A percentile compares a stretch with the other conserved stretches of the same genome.
Conservation (phyloP, 2,329 filamentous ascomycete species). For the Aspergillus oerlinghausenensis region DNA sequence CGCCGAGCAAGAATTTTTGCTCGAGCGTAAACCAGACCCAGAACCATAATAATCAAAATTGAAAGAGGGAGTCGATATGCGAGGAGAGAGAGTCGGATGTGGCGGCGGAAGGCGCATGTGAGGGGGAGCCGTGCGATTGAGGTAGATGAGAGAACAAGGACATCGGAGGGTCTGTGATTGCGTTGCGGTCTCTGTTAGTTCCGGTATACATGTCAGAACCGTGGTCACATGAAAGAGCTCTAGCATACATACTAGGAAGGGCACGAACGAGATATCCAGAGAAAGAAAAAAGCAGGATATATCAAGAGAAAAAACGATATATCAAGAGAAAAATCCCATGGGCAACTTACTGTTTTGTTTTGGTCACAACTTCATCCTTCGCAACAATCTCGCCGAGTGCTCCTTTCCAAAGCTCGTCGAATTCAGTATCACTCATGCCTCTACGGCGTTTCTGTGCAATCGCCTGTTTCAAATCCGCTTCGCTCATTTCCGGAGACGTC, state of each 20-base stretch:
- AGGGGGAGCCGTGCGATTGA: conserved; percentile 90
- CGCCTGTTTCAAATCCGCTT: conserved; percentile 69
- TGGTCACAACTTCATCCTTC: conserved; percentile 57
- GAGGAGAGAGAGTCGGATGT: conserved; percentile 46
- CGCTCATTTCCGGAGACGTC: conserved; percentile 61
- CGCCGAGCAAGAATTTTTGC: conserved; percentile 59
- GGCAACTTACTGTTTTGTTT: conserved; percentile 54
- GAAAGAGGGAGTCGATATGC: conserved; percentile 49
- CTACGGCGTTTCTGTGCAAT: conserved; percentile 73
- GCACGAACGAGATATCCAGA: not conserved
- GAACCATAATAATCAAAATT: conserved; percentile 42
- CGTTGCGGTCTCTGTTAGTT: conserved; percentile 81
- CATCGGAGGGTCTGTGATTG: conserved; percentile 67
- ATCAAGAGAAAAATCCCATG: conserved; percentile 13
- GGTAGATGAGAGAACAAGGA: conserved; percentile 70
- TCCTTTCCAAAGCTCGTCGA: conserved; percentile 70
- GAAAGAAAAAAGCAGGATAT: conserved; percentile 17
- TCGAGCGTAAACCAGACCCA: conserved; percentile 58
- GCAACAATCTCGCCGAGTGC: conserved; percentile 48
- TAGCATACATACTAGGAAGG: not conserved
- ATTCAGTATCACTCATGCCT: conserved; percentile 80
- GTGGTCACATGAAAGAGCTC: conserved; percentile 22
- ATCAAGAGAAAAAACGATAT: conserved; percentile 15
- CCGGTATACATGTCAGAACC: conserved; percentile 48
- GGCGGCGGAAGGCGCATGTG: conserved; percentile 49